phyloP scores from a whole-genome alignment of 2,329 filamentous ascomycete genomes.

The Colletotrichum eleusines region DNA sequence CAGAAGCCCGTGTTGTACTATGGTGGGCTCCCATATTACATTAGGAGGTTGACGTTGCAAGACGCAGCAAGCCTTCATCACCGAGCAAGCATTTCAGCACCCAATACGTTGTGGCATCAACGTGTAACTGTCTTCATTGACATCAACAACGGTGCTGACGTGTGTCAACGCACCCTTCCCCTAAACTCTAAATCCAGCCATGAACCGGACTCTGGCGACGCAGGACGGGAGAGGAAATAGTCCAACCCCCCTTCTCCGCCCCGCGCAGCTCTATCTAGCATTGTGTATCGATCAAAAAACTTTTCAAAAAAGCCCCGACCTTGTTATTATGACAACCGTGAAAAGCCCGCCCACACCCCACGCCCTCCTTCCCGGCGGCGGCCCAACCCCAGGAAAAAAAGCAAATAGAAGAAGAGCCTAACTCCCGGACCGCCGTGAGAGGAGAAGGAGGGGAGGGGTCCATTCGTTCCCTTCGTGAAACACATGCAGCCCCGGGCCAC shows the following conservation, averaged over 20 bases:
- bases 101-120: neutral
- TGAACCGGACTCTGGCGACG: conserved; percentile 1
- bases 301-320: conserved; percentile 12
- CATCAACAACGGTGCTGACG: neutral
- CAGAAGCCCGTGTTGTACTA: neutral
- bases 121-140: conserved; percentile 9
- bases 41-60: neutral
- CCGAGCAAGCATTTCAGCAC: neutral
- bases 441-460: neutral
- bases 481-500: conserved; percentile 5
- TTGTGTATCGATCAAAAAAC: conserved; percentile 20
- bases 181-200: conserved; percentile 4
- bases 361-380: no score
- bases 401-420: neutral
- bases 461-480: conserved; percentile 15
- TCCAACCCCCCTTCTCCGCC: neutral
- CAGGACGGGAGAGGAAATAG: neutral
- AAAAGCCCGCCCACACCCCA: conserved; percentile 2
- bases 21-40: neutral
- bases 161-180: neutral
- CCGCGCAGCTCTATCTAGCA: conserved; percentile 9
- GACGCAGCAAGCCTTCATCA: no score
- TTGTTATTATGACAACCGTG: conserved; percentile 17
- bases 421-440: neutral
- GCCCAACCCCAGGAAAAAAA: neutral